phyloP scores from a whole-genome alignment of 2,329 filamentous ascomycete species.

The Talaromyces rugulosus region DNA sequence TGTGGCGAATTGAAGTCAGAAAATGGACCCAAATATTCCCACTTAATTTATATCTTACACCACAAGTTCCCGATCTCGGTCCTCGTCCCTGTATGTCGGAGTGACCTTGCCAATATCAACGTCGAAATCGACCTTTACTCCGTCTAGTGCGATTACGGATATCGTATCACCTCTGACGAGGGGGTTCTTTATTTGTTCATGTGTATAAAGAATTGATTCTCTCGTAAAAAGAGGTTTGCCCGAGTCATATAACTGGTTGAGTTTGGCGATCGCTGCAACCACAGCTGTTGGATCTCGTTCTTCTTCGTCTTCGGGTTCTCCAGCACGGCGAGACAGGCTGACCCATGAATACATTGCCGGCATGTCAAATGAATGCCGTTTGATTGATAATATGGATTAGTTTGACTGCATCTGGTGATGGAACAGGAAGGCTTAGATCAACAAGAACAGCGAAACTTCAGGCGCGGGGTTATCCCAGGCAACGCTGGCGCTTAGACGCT shows the following conservation, averaged over 20 bases:
- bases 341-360: neutral
- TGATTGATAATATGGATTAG: neutral
- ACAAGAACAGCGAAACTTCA: neutral
- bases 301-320: neutral
- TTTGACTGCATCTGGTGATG: neutral
- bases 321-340: neutral
- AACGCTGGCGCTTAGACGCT: neutral
- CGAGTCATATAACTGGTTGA: neutral
- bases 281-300: neutral
- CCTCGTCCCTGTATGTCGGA: neutral
- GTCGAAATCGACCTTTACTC: neutral
- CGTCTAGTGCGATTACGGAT: neutral
- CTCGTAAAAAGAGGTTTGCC: neutral
- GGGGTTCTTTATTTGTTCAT: neutral
- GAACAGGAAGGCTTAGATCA: neutral
- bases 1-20: neutral
- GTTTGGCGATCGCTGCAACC: neutral
- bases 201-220: neutral
- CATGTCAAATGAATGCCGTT: neutral
- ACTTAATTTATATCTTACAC: neutral
- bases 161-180: neutral
- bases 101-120: neutral
- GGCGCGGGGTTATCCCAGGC: neutral
- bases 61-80: neutral
- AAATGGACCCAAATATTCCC: neutral